A percentile compares a stretch with the other conserved stretches of the same genome.
Conservation (phyloP, 2,329 filamentous ascomycete genomes). For the Arthrobotrys musiformis region DNA sequence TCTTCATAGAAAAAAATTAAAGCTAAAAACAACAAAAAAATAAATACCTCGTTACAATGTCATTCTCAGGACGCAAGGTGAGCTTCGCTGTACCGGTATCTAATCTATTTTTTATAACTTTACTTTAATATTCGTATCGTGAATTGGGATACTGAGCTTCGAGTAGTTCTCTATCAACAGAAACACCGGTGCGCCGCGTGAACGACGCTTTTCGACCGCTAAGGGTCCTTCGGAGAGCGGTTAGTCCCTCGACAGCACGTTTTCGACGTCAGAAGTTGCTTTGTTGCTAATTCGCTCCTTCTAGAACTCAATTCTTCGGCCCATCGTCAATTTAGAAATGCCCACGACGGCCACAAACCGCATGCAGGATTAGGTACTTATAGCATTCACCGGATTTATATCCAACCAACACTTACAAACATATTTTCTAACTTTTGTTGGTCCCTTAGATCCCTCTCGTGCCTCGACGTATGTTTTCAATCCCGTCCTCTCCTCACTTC, state of each 20-base stretch:
- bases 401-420: background rate
- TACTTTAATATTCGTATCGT: background rate
- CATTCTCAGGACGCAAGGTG: slow-evolving; percentile 55
- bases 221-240: slow-evolving; percentile 53
- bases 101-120: background rate
- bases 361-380: slow-evolving; percentile 91
- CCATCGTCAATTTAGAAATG: slow-evolving; percentile 87
- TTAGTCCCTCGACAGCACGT: background rate
- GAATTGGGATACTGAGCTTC: background rate
- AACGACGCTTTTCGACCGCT: slow-evolving; percentile 50
- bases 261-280: background rate
- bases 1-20: slow-evolving; percentile 22
- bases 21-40: background rate
- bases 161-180: slow-evolving; percentile 48
- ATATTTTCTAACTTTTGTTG: background rate
- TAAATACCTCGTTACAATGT: slow-evolving; percentile 19
- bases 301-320: slow-evolving; percentile 83
- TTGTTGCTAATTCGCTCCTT: background rate
- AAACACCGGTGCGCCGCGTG: slow-evolving; percentile 48
- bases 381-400: slow-evolving; percentile 46
- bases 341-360: slow-evolving; percentile 88
- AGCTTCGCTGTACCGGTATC: slow-evolving; percentile 47
- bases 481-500: background rate
- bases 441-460: slow-evolving; percentile 44
- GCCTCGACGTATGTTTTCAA: slow-evolving; percentile 49